A percentile compares a stretch with the other conserved stretches of the same genome.
Conservation (phyloP, 805 yeast species). For the Yamadazyma akitaensis region DNA sequence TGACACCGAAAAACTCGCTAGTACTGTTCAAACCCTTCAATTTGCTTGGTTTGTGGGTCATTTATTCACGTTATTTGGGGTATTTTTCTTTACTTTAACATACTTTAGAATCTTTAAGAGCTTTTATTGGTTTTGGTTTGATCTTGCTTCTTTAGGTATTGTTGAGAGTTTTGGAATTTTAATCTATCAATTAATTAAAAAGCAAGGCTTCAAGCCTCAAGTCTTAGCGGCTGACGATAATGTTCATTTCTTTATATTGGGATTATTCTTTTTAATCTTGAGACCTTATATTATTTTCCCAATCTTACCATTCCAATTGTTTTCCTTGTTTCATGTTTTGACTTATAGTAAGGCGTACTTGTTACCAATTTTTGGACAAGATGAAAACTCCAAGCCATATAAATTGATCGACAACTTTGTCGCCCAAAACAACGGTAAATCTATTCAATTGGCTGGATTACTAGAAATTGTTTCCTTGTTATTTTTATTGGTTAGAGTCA, state of each 20-base stretch:
- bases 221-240: slow-evolving; percentile 52
- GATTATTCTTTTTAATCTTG: slow-evolving; percentile 47
- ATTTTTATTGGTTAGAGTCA: slow-evolving; percentile 46
- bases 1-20: slow-evolving; percentile 16
- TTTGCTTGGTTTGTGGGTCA: slow-evolving; percentile 71
- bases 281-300: slow-evolving; percentile 62
- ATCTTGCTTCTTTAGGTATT: slow-evolving; percentile 59
- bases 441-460: slow-evolving; percentile 38
- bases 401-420: slow-evolving; percentile 41
- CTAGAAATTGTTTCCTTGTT: slow-evolving; percentile 43
- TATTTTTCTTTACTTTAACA: slow-evolving; percentile 30
- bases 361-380: slow-evolving; percentile 56
- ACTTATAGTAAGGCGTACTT: slow-evolving; percentile 64
- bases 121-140: slow-evolving; percentile 45
- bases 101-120: slow-evolving; percentile 27
- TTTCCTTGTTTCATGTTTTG: slow-evolving; percentile 78
- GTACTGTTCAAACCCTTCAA: slow-evolving; percentile 45
- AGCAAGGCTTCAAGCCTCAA: slow-evolving; percentile 22
- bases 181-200: slow-evolving; percentile 50
- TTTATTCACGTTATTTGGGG: slow-evolving; percentile 30
- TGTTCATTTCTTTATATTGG: slow-evolving; percentile 62
- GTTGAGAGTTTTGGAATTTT: slow-evolving; percentile 75
- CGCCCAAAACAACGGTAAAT: slow-evolving; percentile 31
- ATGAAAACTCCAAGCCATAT: slow-evolving; percentile 22
- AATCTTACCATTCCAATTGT: slow-evolving; percentile 68